Conservation (phyloP, 176 grass and related monocot genomes). For the Lolium rigidum region DNA sequence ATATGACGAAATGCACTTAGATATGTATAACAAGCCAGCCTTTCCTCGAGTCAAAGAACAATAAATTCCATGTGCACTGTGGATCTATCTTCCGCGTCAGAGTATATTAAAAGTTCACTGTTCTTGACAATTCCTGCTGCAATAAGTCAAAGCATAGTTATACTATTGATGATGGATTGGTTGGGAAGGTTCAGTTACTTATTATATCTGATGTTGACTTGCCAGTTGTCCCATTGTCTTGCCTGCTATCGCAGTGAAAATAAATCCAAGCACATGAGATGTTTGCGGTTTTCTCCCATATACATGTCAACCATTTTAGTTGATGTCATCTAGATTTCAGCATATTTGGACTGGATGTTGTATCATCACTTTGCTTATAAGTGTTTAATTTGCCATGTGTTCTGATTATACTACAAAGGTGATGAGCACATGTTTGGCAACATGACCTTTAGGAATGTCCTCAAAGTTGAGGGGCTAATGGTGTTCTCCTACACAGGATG, state of each 20-base stretch:
- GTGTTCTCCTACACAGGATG: constrained; percentile 67
- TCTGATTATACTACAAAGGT: constrained; percentile 35
- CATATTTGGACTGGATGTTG: constrained; percentile 18
- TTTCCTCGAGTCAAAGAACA: constrained; percentile 46
- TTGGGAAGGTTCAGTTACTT: constrained; percentile 48
- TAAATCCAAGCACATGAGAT: constrained; percentile 36
- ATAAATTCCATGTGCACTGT: constrained; percentile 36
- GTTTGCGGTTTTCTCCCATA: constrained; percentile 12
- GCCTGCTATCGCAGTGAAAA: constrained; percentile 38
- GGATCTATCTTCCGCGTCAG: constrained; percentile 39
- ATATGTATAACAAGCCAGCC: constrained; percentile 22
- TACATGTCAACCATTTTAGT: constrained; percentile 23
- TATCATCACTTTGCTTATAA: constrained; percentile 4
- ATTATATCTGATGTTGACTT: constrained; percentile 62
- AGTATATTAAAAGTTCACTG: constrained; percentile 50
- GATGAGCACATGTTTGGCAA: constrained; percentile 2
- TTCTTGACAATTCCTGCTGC: constrained; percentile 54
- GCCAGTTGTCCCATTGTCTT: constrained; percentile 29
- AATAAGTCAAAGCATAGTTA: constrained; percentile 45
- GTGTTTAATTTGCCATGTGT: not conserved
- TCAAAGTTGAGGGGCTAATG: constrained; percentile 32
- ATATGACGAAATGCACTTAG: constrained; percentile 30
- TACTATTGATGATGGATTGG: constrained; percentile 50
- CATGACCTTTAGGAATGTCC: not conserved
- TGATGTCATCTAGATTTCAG: constrained; percentile 41